Conservation (phyloP, 1,284 basidiomycete genomes). For the Cutaneotrichosporon spelunceum region DNA sequence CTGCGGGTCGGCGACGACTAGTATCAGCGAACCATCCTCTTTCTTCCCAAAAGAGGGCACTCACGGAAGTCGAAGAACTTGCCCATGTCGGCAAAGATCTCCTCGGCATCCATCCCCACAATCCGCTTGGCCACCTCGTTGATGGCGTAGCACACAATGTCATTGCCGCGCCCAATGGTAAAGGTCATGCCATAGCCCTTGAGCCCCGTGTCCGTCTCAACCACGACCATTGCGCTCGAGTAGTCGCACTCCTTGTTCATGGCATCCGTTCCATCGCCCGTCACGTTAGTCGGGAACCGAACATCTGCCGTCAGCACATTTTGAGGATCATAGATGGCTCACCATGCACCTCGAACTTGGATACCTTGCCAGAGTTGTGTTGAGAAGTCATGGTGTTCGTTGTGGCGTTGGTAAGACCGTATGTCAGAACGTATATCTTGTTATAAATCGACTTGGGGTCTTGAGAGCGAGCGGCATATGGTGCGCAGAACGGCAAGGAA, state of each 20-base stretch:
- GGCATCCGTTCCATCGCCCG: slow-evolving; percentile 84
- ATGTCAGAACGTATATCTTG: too few species aligned
- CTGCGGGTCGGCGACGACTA: slow-evolving; percentile 77
- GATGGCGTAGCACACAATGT: slow-evolving; percentile 83
- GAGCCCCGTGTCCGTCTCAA: slow-evolving; percentile 65
- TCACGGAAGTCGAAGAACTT: slow-evolving; percentile 50
- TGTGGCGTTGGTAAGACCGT: too few species aligned
- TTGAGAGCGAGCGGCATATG: too few species aligned
- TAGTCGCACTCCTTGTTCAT: slow-evolving; percentile 95
- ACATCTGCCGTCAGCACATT: slow-evolving; percentile 59
- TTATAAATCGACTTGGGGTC: neutral
- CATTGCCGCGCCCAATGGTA: slow-evolving; percentile 93
- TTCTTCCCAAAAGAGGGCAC: slow-evolving; percentile 23
- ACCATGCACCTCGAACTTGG: slow-evolving; percentile 50
- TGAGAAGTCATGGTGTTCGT: slow-evolving; percentile 4
- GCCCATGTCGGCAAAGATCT: slow-evolving; percentile 85
- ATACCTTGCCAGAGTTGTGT: slow-evolving; percentile 41
- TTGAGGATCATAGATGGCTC: slow-evolving; percentile 14
- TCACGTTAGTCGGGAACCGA: slow-evolving; percentile 71
- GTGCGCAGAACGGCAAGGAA: too few species aligned
- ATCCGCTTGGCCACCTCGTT: slow-evolving; percentile 71
- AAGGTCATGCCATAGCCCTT: slow-evolving; percentile 92
- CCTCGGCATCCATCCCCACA: slow-evolving; percentile 76
- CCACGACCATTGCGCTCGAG: slow-evolving; percentile 80
- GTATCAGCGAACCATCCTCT: too few species aligned